A percentile compares a stretch with the other conserved stretches of the same genome.
Conservation (phyloP, 2,329 filamentous ascomycete genomes). For the Diaporthe vaccinii region DNA sequence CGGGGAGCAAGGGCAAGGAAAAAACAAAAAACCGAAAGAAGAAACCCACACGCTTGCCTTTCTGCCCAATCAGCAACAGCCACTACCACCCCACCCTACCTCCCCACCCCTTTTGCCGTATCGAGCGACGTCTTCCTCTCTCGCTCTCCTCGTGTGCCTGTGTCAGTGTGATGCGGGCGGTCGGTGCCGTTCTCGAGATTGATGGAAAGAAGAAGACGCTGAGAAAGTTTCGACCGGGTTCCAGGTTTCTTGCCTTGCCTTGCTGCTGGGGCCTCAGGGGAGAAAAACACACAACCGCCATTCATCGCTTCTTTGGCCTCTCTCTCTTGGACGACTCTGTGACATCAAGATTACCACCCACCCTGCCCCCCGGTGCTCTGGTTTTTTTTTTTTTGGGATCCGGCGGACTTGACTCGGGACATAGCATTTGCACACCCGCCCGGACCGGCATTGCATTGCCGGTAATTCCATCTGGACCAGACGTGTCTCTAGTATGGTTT, state of each 20-base stretch:
- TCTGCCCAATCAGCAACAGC: neutral
- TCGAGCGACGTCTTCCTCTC: neutral
- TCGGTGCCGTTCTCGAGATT: conserved; percentile 5
- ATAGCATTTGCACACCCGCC: neutral
- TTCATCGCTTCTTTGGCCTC: neutral
- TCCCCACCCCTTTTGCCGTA: neutral
- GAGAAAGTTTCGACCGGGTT: conserved; percentile 9
- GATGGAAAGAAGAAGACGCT: neutral
- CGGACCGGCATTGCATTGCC: conserved; percentile 12
- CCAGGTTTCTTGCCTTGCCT: neutral
- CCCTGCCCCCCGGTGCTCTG: neutral
- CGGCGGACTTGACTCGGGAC: conserved; percentile 23
- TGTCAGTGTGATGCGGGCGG: neutral
- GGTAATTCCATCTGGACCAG: neutral
- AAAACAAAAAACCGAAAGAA: neutral
- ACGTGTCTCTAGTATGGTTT: conserved; percentile 8
- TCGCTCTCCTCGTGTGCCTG: neutral
- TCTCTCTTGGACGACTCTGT: conserved; percentile 10
- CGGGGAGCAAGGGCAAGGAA: neutral
- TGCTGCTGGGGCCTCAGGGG: neutral
- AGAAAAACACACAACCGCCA: neutral
- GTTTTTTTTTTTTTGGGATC: neutral
- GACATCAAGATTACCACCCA: conserved; percentile 23
- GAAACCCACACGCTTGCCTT: neutral
- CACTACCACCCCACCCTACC: neutral